A percentile compares a stretch with the other conserved stretches of the same genome.
These are phyloP conservation scores for Barnettozyma sucrosica DNA, from an alignment of 805 yeast genomes.

Conservation along the genomic window DNA sequence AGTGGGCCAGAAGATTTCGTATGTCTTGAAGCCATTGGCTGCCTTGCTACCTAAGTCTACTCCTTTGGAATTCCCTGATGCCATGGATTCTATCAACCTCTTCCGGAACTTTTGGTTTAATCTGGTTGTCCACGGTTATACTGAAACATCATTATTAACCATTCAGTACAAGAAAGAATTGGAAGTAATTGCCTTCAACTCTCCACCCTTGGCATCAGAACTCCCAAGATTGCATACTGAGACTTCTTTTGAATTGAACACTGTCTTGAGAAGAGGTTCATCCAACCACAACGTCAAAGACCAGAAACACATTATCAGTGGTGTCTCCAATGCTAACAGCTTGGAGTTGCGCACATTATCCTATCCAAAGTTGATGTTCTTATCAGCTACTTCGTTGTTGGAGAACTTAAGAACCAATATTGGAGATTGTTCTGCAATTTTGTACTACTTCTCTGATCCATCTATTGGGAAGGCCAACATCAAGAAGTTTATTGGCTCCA, in stretches of 20 bases:
- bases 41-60: conserved; percentile 55
- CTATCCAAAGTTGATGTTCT: conserved; percentile 76
- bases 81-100: conserved; percentile 46
- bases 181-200: conserved; percentile 69
- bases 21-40: conserved; percentile 70
- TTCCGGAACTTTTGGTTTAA: conserved; percentile 94
- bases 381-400: conserved; percentile 73
- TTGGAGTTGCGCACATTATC: conserved; percentile 52
- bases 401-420: conserved; percentile 73
- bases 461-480: conserved; percentile 65
- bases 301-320: conserved; percentile 55
- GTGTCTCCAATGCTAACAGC: conserved; percentile 35
- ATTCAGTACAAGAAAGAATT: conserved; percentile 43
- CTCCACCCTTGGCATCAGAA: conserved; percentile 87
- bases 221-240: conserved; percentile 77
- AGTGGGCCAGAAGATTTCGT: conserved; percentile 62
- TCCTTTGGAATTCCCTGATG: conserved; percentile 35
- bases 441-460: conserved; percentile 83
- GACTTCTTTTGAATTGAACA: conserved; percentile 85
- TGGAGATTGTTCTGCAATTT: conserved; percentile 75
- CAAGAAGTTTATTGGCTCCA: conserved; percentile 58
- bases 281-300: conserved; percentile 73
- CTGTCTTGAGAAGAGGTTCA: conserved; percentile 84
- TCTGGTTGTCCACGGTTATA: conserved; percentile 84
- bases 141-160: conserved; percentile 50